Evolutionary conservation across 2,329 filamentous ascomycete species (phyloP), one percentile per base, ranked within the genome.

Genomic region (Stromatinia cepivora): DNA sequence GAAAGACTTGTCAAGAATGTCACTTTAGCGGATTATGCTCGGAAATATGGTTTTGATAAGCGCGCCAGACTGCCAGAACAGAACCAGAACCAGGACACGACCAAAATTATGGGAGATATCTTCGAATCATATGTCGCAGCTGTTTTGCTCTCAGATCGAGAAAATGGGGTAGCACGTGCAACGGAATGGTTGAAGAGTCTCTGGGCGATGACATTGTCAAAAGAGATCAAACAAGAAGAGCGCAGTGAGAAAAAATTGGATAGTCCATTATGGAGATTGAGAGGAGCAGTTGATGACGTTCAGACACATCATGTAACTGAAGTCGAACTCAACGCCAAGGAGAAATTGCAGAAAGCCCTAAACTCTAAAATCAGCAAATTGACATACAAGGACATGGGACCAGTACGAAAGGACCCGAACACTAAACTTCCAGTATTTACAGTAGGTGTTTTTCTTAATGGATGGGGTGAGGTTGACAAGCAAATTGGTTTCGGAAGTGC

Each of bases 81-180:
- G 13, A 53, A 62, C 20, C 10, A 69, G 15, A 79, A 76, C 77
- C 89, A 85, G 77, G 85, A 84, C 54, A 84, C 86, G 70, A 85
- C 82, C 20, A 97, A 97, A 79, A 88, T 93, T 13, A 84, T 91
- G 69, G 94, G 90, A 11, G 94, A 98, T 77, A 85, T 97, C 25
- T 96, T 97, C 75, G 94, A 98, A 79, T 91, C 94, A 0, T 97
- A 96, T 75, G 87, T 97, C 22, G 94, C 91, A 11, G 94, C 91
- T 4, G 81, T 94, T 8, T 85, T 97, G 46, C 81, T 92, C 2
- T 88, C 90, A 0, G 86, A 93, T 74, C 84, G 87, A 0, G 79
- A 81, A 4, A 78, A 87, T 59, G 93, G 94, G 0, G 85, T 90
- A 59, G 72, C 79, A 10, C 84, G 83, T 2, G 89, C 86, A 2